Evolutionary conservation across 495 filamentous ascomycete species (phyloP), one percentile per base, ranked within the genome.

Genomic region (Lentithecium fluviatile): DNA sequence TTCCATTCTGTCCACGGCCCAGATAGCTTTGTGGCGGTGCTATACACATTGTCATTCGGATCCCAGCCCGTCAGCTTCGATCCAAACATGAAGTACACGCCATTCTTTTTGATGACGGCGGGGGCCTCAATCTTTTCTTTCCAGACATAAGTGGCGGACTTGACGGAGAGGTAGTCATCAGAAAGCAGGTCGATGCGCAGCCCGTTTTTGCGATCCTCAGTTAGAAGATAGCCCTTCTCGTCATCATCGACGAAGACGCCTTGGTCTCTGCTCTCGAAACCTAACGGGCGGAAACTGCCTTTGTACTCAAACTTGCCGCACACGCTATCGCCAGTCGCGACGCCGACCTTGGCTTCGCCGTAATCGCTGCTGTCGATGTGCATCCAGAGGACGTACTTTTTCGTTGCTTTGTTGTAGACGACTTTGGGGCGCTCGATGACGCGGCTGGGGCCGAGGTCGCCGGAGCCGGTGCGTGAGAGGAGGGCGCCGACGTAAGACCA

Each of bases 391-490:
- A 83, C 79, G 58, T 81, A 85, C 52, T 82, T 77, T 6, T 58
- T 48, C 0, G 82, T 84, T 24, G 70, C 70, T 29, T 78, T 76
- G 43, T 86, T 85, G 62, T 79, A 83, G 0, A 85, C 78, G 2
- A 87, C 79, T 73, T 88, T 87, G 6, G 86, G 86, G 32, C 86
- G 69, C 68, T 89, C 85, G 0, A 88, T 77, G 0, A 88, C 74
- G 11, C 85, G 77, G 66, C 77, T 79, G 2, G 83, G 81, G 0
- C 84, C 85, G 2, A 88, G 74, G 56, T 88, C 84, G 4, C 83
- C 84, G 1, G 74, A 76, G 0, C 56, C 47, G 1, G 77, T 74
- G 0, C 74, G 74, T 0, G 79, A 77, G 10, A 89, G 73, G 2
- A 87, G 70, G 2, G 79, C 78, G 34, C 78, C 79, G 7, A 76